Percentiles rank a stretch among this genome's conserved stretches.
These are phyloP conservation scores for Talaromyces marneffei DNA, from an alignment of 2,329 filamentous ascomycete species.

Conservation along the genomic window DNA sequence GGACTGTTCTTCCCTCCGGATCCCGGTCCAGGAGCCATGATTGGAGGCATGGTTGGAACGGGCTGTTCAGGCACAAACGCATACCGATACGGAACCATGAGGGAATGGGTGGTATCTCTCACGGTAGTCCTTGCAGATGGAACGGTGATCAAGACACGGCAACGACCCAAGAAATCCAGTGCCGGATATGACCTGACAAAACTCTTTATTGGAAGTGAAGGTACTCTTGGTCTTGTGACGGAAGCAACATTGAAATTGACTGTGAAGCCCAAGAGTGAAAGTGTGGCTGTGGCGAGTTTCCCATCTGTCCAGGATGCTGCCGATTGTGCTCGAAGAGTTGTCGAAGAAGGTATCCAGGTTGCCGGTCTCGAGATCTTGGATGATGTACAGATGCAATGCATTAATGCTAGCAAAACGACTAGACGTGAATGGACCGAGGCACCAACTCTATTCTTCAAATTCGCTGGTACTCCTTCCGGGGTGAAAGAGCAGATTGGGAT, in stretches of 20 bases:
- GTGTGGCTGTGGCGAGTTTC: slow-evolving; percentile 71
- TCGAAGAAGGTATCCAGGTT: slow-evolving; percentile 73
- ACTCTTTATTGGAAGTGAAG: slow-evolving; percentile 85
- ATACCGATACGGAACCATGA: slow-evolving; percentile 90
- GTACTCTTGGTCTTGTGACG: slow-evolving; percentile 83
- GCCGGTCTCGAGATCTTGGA: slow-evolving; percentile 91
- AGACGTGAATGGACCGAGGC: slow-evolving; percentile 58
- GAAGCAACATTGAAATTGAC: slow-evolving; percentile 86
- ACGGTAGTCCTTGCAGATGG: slow-evolving; percentile 88
- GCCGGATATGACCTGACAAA: slow-evolving; percentile 89
- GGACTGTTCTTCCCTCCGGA: slow-evolving; percentile 89
- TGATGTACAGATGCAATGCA: slow-evolving; percentile 77
- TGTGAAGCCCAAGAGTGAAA: slow-evolving; percentile 70
- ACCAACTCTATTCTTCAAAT: slow-evolving; percentile 72
- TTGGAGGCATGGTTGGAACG: slow-evolving; percentile 62
- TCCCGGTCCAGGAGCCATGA: slow-evolving; percentile 85
- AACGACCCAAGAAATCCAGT: slow-evolving; percentile 80
- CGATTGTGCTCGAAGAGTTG: slow-evolving; percentile 72
- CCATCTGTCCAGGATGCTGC: slow-evolving; percentile 63
- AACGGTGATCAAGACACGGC: slow-evolving; percentile 81
- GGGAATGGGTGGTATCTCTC: slow-evolving; percentile 82
- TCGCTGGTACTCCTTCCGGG: slow-evolving; percentile 57
- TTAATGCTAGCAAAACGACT: slow-evolving; percentile 49
- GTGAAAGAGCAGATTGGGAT: slow-evolving; percentile 60
- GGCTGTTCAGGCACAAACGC: slow-evolving; percentile 70